Evolutionary conservation across 179 eudicot species (phyloP).

Genomic region (Silene noctiflora): DNA sequence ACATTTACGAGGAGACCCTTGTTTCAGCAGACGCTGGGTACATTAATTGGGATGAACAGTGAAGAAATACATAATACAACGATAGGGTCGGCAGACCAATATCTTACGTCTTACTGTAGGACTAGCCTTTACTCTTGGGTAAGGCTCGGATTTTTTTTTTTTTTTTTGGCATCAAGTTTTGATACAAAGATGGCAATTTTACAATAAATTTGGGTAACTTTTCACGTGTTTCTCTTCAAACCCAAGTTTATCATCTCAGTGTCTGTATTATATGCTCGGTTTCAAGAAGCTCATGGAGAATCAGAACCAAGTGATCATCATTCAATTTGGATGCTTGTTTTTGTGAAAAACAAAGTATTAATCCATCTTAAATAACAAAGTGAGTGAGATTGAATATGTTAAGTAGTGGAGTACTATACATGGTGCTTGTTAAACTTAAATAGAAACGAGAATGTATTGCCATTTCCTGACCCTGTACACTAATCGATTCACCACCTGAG

Average conservation of each 20-base stretch:
- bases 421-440: not conserved
- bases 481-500: not conserved
- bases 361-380: not conserved
- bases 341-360: not conserved
- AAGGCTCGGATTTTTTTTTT: not conserved
- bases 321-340: not conserved
- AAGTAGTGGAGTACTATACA: not conserved
- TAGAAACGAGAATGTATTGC: not conserved
- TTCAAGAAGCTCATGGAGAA: too few species aligned
- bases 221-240: too few species aligned
- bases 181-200: too few species aligned
- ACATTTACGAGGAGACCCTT: constrained; percentile 6
- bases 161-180: not conserved
- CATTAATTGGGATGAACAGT: not conserved
- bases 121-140: not conserved
- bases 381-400: not conserved
- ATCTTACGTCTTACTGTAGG: too few species aligned
- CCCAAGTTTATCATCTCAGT: too few species aligned
- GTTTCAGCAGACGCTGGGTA: not conserved
- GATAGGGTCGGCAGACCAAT: too few species aligned
- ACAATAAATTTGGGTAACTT: too few species aligned
- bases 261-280: too few species aligned
- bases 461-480: constrained; percentile 12
- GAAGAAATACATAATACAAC: too few species aligned
- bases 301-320: too few species aligned